A percentile compares a stretch with the other conserved stretches of the same genome.
These are phyloP conservation scores for Strobilomyces echinocephalus DNA, from an alignment of 768 basidiomycete genomes.

Conservation along the genomic window DNA sequence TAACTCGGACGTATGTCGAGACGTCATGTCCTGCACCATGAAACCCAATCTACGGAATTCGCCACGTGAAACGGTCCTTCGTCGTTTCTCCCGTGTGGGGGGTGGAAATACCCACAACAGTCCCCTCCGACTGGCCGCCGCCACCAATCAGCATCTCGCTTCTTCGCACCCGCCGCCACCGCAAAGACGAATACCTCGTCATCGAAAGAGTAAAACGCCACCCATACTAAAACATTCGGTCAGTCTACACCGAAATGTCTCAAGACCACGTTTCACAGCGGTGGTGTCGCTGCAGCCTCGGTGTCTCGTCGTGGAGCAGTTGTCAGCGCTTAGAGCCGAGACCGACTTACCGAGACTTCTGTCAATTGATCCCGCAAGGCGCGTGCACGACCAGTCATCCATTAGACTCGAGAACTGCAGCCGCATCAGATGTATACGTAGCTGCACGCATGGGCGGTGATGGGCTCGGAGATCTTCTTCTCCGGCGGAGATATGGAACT, in stretches of 20 bases:
- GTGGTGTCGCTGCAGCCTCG: not conserved
- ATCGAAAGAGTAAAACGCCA: conserved; percentile 4
- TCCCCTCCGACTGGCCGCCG: conserved; percentile 9
- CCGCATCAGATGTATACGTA: not conserved
- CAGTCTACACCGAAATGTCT: conserved; percentile 6
- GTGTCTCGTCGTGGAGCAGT: not conserved
- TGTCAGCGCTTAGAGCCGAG: not conserved
- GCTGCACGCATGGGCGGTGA: not conserved
- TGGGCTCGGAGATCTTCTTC: conserved; percentile 3
- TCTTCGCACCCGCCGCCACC: conserved; percentile 26
- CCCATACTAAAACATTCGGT: conserved; percentile 9
- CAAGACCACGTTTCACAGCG: conserved; percentile 1
- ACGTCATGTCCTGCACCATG: not conserved
- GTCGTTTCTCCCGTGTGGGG: not conserved
- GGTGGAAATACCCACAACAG: conserved; percentile 3
- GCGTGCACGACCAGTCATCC: not conserved
- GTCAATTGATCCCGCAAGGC: not conserved
- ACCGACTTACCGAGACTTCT: not conserved
- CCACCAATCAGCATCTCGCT: conserved; percentile 2
- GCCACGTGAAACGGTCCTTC: not conserved
- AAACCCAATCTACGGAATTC: not conserved
- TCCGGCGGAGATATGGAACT: conserved; percentile 17
- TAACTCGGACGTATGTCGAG: not conserved
- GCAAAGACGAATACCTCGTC: conserved; percentile 8
- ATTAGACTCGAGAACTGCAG: not conserved